Evolutionary conservation across 495 filamentous ascomycete genomes (phyloP), one percentile per base, ranked within the genome.

Genomic region (Aspergillus heteromorphus): DNA sequence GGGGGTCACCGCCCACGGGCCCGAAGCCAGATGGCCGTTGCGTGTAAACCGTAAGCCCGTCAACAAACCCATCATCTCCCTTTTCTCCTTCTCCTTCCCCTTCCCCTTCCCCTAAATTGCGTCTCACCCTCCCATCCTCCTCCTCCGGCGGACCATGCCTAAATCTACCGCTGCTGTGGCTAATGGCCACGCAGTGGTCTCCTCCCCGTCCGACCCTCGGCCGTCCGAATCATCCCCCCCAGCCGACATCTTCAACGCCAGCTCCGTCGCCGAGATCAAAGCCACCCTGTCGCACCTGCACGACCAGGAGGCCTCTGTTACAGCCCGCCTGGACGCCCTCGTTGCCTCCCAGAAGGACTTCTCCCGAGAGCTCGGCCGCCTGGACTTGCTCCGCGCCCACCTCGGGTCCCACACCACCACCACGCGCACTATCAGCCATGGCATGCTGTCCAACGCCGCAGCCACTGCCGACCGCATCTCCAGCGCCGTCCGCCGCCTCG

Each of bases 361-460:
- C 40, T 84, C 85, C 7, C 87, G 89, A 50, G 86, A 95, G 57
- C 74, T 98, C 51, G 80, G 83, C 23, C 85, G 92, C n/a, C 81
- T 98, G 34, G 95, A 98, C 68, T 75, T 96, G 13, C 80, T 96
- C 36, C 89, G 95, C 48, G 91, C 91, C 17, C 84, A 89, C 55
- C 83, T 97, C 25, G 91, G 91, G 51, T 82, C 89, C 13, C 95
- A 97, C 57, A 86, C 87, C n/a, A 86, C 87, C 59, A 84, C 89
- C 40, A 88, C 92, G 10, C 82, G 92, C 40, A 74, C 82, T 17
- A 87, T 98, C 62, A 87, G 88, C 77, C 87, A 90, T 82, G 83
- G 79, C 57, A 92, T 96, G 84, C 84, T 98, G 49, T 86, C 88
- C 42, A 79, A 82, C 25, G 91, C 95, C 36, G 84, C 95, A 6